Percentiles rank a stretch among this genome's conserved stretches.
Conservation (phyloP, 768 basidiomycete genomes). For the Mycena filopes region DNA sequence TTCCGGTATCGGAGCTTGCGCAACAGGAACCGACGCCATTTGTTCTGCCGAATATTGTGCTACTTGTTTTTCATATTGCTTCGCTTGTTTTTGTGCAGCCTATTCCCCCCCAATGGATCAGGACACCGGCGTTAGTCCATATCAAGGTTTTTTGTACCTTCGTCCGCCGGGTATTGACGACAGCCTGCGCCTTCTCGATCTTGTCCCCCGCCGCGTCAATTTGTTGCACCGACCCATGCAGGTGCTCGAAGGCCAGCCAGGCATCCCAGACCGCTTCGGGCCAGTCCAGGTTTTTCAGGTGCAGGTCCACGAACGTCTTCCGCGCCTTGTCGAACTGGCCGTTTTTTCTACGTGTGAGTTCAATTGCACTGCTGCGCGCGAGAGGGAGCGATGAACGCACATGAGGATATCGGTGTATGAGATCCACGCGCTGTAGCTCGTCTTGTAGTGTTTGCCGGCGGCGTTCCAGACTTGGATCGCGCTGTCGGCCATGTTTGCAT, state of each 20-base stretch:
- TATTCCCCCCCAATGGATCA: constrained; percentile 38
- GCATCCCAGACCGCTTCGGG: constrained; percentile 95
- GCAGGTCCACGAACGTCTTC: constrained; percentile 71
- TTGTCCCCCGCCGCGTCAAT: constrained; percentile 71
- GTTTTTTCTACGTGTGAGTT: constrained; percentile 53
- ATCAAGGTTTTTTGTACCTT: constrained; percentile 58
- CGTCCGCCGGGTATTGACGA: constrained; percentile 69
- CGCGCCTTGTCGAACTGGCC: constrained; percentile 70
- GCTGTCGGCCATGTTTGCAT: constrained; percentile 61
- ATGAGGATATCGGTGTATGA: constrained; percentile 78
- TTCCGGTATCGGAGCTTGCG: constrained; percentile 39
- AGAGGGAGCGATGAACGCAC: constrained; percentile 53
- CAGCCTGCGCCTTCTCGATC: constrained; percentile 70
- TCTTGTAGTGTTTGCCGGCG: constrained; percentile 73
- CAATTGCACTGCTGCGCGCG: constrained; percentile 17
- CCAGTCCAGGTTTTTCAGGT: constrained; percentile 87
- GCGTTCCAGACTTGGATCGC: constrained; percentile 72
- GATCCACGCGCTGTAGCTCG: constrained; percentile 80
- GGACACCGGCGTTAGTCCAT: background rate
- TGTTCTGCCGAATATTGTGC: constrained; percentile 60
- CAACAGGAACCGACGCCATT: constrained; percentile 45
- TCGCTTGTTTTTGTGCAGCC: constrained; percentile 69
- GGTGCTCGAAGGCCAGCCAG: constrained; percentile 88
- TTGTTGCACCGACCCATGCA: constrained; percentile 77
- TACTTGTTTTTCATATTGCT: constrained; percentile 26